A percentile compares a stretch with the other conserved stretches of the same genome.
Evolutionary conservation across 768 basidiomycete species (phyloP).

Genomic region (Naematelia aurantialba): DNA sequence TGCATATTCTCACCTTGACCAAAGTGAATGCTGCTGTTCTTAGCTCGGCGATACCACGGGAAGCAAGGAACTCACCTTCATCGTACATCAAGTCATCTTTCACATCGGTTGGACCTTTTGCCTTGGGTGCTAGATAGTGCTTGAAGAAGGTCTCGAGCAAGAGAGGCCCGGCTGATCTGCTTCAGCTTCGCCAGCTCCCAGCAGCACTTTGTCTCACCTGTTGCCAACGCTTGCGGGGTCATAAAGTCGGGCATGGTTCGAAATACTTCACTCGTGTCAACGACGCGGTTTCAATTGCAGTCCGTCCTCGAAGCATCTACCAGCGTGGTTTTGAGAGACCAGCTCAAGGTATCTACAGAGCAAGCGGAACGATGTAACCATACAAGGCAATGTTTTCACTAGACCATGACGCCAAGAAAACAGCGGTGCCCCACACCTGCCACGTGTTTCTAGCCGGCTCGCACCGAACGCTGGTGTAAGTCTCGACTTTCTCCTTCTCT

Average conservation of each 20-base stretch:
- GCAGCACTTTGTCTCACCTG: conserved; percentile 24
- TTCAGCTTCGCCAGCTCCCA: not conserved
- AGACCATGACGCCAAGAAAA: not conserved
- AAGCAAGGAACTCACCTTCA: conserved; percentile 53
- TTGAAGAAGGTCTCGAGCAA: conserved; percentile 63
- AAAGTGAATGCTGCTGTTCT: conserved; percentile 59
- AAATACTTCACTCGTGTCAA: not conserved
- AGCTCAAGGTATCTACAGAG: not conserved
- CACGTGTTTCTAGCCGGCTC: not conserved
- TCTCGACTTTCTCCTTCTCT: conserved; percentile 5
- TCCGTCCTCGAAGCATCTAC: not conserved
- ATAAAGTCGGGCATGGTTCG: conserved; percentile 36
- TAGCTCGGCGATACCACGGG: not conserved
- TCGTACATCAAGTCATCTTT: conserved; percentile 69
- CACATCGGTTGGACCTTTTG: conserved; percentile 35
- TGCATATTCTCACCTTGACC: conserved; percentile 52
- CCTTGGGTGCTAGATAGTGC: conserved; percentile 71
- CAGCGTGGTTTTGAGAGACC: no score
- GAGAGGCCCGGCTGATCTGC: conserved; percentile 40
- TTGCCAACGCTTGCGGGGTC: conserved; percentile 36
- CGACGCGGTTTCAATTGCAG: not conserved
- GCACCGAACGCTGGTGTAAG: not conserved
- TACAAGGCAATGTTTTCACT: no score
- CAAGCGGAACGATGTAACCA: no score
- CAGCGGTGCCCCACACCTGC: not conserved